These are phyloP conservation scores for Marasmius fiardii DNA, from an alignment of 1,284 basidiomycete genomes.

Conservation along the genomic window DNA sequence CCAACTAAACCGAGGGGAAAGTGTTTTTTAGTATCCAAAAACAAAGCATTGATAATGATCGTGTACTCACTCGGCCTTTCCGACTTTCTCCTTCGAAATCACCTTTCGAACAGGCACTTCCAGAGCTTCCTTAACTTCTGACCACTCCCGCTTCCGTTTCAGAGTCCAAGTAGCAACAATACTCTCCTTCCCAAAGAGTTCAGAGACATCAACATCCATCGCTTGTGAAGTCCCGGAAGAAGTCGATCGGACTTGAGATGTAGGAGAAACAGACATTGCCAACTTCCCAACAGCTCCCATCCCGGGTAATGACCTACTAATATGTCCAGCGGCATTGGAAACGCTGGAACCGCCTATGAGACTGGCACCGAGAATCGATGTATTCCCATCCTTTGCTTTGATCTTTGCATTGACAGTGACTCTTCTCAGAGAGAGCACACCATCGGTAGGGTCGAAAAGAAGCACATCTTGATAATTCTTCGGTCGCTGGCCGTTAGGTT, in stretches of 20 bases:
- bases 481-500: conserved; percentile 30
- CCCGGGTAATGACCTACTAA: conserved; percentile 31
- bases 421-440: conserved; percentile 53
- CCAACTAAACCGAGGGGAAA: conserved; percentile 38
- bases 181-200: conserved; percentile 49
- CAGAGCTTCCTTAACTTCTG: conserved; percentile 45
- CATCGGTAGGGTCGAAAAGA: conserved; percentile 60
- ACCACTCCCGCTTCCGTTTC: conserved; percentile 49
- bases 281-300: conserved; percentile 30
- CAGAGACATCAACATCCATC: conserved; percentile 27
- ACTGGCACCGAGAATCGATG: conserved; percentile 1
- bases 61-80: conserved; percentile 28
- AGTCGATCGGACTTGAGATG: conserved; percentile 6
- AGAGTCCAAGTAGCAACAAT: conserved; percentile 70
- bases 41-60: no score
- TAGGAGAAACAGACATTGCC: conserved; percentile 13
- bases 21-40: conserved; percentile 6
- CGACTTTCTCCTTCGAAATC: conserved; percentile 2
- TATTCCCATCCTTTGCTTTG: conserved; percentile 4
- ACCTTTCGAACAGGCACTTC: conserved; percentile 10
- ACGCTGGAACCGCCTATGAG: not conserved
- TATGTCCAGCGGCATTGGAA: conserved; percentile 30
- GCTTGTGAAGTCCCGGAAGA: conserved; percentile 32
- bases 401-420: conserved; percentile 40
- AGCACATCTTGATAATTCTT: conserved; percentile 60